Conservation (phyloP, 805 yeast genomes). For the Candida maris region DNA sequence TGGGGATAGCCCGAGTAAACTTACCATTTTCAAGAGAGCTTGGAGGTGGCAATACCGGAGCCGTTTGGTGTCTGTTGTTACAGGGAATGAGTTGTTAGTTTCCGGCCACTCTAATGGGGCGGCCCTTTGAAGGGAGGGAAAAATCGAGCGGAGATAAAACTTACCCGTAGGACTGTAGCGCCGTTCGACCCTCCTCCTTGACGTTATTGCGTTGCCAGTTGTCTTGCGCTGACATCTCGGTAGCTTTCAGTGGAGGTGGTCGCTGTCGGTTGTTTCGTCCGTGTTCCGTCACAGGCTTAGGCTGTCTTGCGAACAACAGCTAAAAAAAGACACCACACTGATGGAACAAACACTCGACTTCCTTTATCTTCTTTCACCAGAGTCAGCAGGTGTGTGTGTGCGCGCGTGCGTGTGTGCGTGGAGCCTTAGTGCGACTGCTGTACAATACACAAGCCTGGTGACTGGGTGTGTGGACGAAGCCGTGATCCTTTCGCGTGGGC, state of each 20-base stretch:
- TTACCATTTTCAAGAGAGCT: conserved; percentile 46
- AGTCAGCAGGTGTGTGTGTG: too few relatives aligned
- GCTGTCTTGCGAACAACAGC: not conserved
- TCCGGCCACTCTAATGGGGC: too few relatives aligned
- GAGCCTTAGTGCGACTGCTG: too few relatives aligned
- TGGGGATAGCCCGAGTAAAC: conserved; percentile 17
- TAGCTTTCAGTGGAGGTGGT: too few relatives aligned
- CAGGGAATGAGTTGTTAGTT: conserved; percentile 12
- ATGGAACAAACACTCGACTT: not conserved
- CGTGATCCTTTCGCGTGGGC: too few relatives aligned
- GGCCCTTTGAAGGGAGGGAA: too few relatives aligned
- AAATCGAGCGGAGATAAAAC: too few relatives aligned
- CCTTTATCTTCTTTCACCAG: not conserved
- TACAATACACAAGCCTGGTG: too few relatives aligned
- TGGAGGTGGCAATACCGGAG: conserved; percentile 61
- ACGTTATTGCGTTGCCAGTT: conserved; percentile 12
- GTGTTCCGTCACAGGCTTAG: not conserved
- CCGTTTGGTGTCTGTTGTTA: conserved; percentile 46
- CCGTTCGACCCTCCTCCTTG: conserved; percentile 8
- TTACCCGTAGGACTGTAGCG: conserved; percentile 12
- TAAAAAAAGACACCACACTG: too few relatives aligned
- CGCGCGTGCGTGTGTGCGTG: too few relatives aligned
- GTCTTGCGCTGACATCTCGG: conserved; percentile 1
- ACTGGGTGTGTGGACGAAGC: too few relatives aligned
- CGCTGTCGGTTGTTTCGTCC: too few relatives aligned